These are phyloP conservation scores for Phytophthora tubulina DNA, from an alignment of 352 stramenopile genomes.

Conservation along the genomic window DNA sequence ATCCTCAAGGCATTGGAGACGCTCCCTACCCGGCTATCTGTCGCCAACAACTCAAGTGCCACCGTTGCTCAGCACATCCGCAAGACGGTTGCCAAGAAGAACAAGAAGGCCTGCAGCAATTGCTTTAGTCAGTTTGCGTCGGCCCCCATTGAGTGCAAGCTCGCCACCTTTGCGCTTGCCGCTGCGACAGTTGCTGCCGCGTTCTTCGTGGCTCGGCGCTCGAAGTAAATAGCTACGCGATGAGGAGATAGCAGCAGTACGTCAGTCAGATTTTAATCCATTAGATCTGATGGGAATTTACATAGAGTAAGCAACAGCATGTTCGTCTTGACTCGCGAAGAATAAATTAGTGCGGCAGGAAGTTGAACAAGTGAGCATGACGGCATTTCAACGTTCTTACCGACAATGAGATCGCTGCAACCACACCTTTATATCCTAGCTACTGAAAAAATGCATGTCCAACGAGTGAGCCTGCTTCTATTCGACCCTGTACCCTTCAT, in stretches of 20 bases:
- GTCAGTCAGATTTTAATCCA: constrained; percentile 2
- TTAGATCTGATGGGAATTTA: constrained; percentile 18
- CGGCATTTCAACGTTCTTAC: neutral
- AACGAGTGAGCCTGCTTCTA: constrained; percentile 41
- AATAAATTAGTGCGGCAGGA: constrained; percentile 35
- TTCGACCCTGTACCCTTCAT: constrained; percentile 39
- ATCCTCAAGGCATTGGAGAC: constrained; percentile 81
- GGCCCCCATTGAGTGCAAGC: constrained; percentile 36
- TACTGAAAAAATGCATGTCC: constrained; percentile 31
- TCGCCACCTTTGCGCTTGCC: constrained; percentile 47
- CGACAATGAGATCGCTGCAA: constrained; percentile 6
- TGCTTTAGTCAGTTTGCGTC: constrained; percentile 27
- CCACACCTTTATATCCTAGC: constrained; percentile 19
- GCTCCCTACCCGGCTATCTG: constrained; percentile 68
- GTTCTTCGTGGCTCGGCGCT: constrained; percentile 59
- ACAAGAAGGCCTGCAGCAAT: constrained; percentile 26
- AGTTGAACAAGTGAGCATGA: neutral
- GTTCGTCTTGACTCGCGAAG: constrained; percentile 16
- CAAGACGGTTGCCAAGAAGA: constrained; percentile 44
- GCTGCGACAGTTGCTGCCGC: constrained; percentile 44
- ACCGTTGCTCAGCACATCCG: constrained; percentile 72
- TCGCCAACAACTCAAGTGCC: constrained; percentile 72
- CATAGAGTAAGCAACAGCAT: constrained; percentile 34
- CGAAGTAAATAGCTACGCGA: constrained; percentile 31
- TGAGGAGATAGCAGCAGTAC: constrained; percentile 9